These are phyloP conservation scores for Pichia kluyveri DNA, from an alignment of 805 yeast genomes.

Conservation along the genomic window DNA sequence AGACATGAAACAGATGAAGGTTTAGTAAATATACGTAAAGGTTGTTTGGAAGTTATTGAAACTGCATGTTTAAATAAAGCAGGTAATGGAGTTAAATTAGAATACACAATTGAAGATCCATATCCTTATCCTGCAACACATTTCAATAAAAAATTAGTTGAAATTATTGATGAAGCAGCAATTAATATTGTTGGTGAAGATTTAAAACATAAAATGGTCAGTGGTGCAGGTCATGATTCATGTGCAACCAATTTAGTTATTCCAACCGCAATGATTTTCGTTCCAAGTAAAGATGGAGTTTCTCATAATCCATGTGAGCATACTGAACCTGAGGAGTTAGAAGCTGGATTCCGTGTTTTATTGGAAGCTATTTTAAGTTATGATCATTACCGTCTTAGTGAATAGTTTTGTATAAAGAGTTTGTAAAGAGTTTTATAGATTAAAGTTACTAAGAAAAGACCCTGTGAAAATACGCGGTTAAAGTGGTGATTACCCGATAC, in stretches of 20 bases:
- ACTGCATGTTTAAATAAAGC: conserved; percentile 19
- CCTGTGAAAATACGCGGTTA: too few relatives aligned
- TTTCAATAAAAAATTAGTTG: conserved; percentile 43
- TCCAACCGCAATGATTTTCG: conserved; percentile 70
- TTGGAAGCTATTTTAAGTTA: conserved; percentile 36
- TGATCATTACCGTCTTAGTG: conserved; percentile 13
- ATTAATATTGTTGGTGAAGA: conserved; percentile 37
- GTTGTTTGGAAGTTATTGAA: conserved; percentile 24
- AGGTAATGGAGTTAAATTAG: conserved; percentile 31
- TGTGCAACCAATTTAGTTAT: conserved; percentile 45
- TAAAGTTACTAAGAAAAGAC: too few relatives aligned
- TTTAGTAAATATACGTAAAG: conserved; percentile 30
- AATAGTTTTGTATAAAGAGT: not conserved
- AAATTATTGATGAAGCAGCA: conserved; percentile 46
- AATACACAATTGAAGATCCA: conserved; percentile 35
- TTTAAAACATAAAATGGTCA: conserved; percentile 36
- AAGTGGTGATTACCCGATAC: too few relatives aligned
- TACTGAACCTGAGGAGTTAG: conserved; percentile 55
- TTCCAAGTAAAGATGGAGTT: conserved; percentile 59
- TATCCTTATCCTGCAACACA: conserved; percentile 37
- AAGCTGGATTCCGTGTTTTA: conserved; percentile 48
- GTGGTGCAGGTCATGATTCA: conserved; percentile 74
- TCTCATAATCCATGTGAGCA: conserved; percentile 63
- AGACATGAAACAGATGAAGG: conserved; percentile 44
- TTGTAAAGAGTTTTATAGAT: too few relatives aligned